A percentile compares a stretch with the other conserved stretches of the same genome.
Conservation (phyloP, 2,329 filamentous ascomycete species). For the Scedosporium boydii region DNA sequence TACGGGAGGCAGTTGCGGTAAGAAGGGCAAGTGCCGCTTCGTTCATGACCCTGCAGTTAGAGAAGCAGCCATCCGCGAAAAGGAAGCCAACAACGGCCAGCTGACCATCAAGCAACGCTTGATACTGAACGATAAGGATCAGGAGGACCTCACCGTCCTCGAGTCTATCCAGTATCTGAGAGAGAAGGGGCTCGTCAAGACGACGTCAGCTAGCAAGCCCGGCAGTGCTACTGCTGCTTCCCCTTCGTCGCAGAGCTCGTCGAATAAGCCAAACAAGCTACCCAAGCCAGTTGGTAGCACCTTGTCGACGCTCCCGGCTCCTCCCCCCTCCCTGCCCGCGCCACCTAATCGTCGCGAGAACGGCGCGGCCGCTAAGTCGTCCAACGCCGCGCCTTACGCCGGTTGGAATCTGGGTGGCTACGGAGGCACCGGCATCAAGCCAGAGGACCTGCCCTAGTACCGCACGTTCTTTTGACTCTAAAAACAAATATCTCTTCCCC, state of each 20-base stretch:
- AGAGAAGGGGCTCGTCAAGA: constrained; percentile 43
- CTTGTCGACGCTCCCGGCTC: constrained; percentile 23
- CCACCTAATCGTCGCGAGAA: constrained; percentile 14
- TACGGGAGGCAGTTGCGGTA: constrained; percentile 58
- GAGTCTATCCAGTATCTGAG: constrained; percentile 58
- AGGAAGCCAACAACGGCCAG: constrained; percentile 54
- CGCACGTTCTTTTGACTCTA: constrained; percentile 8
- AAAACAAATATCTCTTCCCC: neutral
- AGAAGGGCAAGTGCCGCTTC: constrained; percentile 69
- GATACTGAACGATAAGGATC: constrained; percentile 57
- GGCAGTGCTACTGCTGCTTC: constrained; percentile 3
- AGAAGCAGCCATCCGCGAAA: constrained; percentile 53
- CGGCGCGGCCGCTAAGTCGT: constrained; percentile 4
- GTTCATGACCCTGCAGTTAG: constrained; percentile 56
- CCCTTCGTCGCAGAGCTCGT: neutral
- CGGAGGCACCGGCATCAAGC: constrained; percentile 28
- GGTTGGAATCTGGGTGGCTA: constrained; percentile 31
- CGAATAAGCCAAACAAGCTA: constrained; percentile 10
- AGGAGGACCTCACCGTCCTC: constrained; percentile 56
- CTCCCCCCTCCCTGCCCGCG: constrained; percentile 26
- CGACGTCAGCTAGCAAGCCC: constrained; percentile 11
- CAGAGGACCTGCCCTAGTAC: constrained; percentile 20
- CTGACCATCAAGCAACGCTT: constrained; percentile 58
- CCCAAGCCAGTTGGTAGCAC: constrained; percentile 14
- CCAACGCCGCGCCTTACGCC: constrained; percentile 12